phyloP scores from a whole-genome alignment of 1,139 yeast genomes.

The Kodamaea suecica region DNA sequence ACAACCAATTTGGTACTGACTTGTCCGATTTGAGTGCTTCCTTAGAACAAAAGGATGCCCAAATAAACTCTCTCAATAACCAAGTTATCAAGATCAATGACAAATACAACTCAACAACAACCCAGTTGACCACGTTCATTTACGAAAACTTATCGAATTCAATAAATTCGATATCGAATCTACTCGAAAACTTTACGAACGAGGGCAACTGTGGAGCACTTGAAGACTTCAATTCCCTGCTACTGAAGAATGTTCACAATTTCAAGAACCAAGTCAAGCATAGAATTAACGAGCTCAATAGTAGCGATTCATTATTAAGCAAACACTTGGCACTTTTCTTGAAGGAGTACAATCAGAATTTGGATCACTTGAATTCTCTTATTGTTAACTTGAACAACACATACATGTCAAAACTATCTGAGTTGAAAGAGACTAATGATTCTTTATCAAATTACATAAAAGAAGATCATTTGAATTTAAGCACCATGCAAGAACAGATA shows the following conservation, averaged over 20 bases:
- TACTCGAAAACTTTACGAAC: constrained; percentile 5
- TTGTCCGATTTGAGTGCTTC: constrained; percentile 2
- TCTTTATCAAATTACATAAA: constrained; percentile 9
- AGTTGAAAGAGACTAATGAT: constrained; percentile 9
- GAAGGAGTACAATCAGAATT: constrained; percentile 12
- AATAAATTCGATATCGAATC: constrained; percentile 5
- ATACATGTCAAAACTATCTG: not conserved
- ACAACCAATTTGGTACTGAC: constrained; percentile 1
- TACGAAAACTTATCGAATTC: constrained; percentile 15
- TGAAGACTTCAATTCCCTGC: constrained; percentile 8
- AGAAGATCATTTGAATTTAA: constrained; percentile 11
- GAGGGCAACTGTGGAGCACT: constrained; percentile 6
- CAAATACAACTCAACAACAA: constrained; percentile 14
- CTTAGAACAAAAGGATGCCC: constrained; percentile 8
- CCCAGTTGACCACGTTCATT: constrained; percentile 14
- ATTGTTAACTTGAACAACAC: constrained; percentile 8
- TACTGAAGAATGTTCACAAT: constrained; percentile 7
- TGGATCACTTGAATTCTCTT: constrained; percentile 9
- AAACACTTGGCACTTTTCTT: constrained; percentile 12
- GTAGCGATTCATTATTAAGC: constrained; percentile 11
- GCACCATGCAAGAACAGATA: constrained; percentile 5
- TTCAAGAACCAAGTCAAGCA: constrained; percentile 4
- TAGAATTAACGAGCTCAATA: constrained; percentile 10
- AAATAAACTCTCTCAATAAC: constrained; percentile 10
- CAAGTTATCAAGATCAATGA: constrained; percentile 13